phyloP scores from a whole-genome alignment of 1,284 basidiomycete species.

The Malassezia furfur region DNA sequence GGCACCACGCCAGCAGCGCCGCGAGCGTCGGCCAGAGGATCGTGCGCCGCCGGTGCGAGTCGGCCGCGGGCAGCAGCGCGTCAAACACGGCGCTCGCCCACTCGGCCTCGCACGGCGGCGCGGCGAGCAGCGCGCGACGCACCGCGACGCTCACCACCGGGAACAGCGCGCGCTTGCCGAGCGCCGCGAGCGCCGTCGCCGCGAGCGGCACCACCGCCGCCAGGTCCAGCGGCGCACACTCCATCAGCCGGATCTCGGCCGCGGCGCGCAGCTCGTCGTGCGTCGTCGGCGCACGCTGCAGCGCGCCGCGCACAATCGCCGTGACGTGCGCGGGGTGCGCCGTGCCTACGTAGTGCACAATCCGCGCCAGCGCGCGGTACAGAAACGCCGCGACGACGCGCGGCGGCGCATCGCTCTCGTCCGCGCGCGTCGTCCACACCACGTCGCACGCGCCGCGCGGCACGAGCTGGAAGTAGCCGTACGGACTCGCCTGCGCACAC shows the following conservation, averaged over 20 bases:
- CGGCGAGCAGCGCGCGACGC: background rate
- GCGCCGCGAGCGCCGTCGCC: background rate
- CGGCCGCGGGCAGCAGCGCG: background rate
- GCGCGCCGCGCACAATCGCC: background rate
- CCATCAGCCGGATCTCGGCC: background rate
- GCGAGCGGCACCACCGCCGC: background rate
- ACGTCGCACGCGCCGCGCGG: background rate
- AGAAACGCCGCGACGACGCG: background rate
- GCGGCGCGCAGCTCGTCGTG: background rate
- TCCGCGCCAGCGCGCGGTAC: background rate
- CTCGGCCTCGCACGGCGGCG: background rate
- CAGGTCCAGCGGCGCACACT: background rate
- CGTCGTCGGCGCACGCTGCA: background rate
- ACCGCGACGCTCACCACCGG: background rate
- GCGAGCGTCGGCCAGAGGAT: conserved; percentile 11
- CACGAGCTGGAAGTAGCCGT: background rate
- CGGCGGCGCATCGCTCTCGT: background rate
- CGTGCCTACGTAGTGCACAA: conserved; percentile 1
- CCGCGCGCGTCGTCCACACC: background rate
- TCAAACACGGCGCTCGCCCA: conserved; percentile 5
- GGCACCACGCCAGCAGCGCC: background rate
- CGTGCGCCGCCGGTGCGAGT: conserved; percentile 2
- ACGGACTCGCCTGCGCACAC: background rate
- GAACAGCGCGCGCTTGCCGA: background rate
- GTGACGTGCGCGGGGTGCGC: background rate